These are phyloP conservation scores for Cryptococcus depauperatus DNA, from an alignment of 1,284 basidiomycete species.

Conservation along the genomic window DNA sequence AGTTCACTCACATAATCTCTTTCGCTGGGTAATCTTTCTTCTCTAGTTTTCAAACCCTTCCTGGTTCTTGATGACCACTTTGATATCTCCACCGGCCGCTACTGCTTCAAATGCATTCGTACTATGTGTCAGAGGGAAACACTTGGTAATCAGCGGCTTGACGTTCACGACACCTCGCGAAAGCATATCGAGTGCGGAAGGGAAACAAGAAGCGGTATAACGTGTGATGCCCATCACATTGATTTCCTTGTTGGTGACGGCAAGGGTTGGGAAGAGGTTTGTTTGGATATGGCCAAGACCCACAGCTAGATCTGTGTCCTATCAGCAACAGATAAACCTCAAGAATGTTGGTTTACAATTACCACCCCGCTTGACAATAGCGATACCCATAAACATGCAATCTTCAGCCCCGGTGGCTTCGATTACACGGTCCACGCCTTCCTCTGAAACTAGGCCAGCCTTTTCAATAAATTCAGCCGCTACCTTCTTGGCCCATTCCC, in stretches of 20 bases:
- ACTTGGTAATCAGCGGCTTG: conserved; percentile 51
- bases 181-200: conserved; percentile 51
- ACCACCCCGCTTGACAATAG: conserved; percentile 58
- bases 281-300: conserved; percentile 41
- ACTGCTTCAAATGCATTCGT: conserved; percentile 52
- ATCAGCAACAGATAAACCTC: not conserved
- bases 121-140: conserved; percentile 49
- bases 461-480: conserved; percentile 22
- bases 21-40: too few relatives aligned
- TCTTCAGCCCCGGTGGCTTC: conserved; percentile 56
- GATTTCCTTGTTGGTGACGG: conserved; percentile 59
- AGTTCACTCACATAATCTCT: too few relatives aligned
- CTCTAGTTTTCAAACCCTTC: conserved; percentile 18
- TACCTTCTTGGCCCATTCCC: conserved; percentile 32
- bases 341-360: conserved; percentile 19
- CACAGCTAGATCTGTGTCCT: conserved; percentile 36
- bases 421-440: conserved; percentile 55
- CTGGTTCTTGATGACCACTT: conserved; percentile 42
- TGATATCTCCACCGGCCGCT: conserved; percentile 41
- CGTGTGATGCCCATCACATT: conserved; percentile 55
- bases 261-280: conserved; percentile 36
- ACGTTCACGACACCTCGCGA: conserved; percentile 51
- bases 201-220: conserved; percentile 43
- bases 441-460: conserved; percentile 30
- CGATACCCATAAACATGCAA: conserved; percentile 53